Base-by-base conservation (phyloP, 306 rosid species). In the Dicorynia guianensis region DNA sequence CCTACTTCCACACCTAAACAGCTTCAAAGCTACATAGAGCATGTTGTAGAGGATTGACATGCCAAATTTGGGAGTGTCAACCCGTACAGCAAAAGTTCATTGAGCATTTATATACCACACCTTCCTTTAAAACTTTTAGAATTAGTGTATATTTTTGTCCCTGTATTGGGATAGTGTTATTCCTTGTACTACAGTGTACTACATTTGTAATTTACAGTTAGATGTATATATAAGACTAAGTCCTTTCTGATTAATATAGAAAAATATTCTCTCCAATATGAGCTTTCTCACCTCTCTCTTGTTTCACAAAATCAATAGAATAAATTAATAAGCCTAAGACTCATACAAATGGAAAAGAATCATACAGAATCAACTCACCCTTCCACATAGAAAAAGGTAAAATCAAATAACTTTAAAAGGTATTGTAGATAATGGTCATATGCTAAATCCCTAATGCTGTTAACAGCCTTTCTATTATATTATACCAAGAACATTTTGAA, bases 1-100 rank as follows among this genome's bases (percentile, higher is more conserved):
- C 61, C 67, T 58, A 44, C 11, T 65, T 79, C 6, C 58, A 38
- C 78, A 54, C 38, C 69, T 69, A 49, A 70, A 57, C 64, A 63
- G 44, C 40, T n/a, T 46, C 34, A 67, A 59, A 52, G 71, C 34
- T 18, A n/a, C 67, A 68, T 11, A 38, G 50, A 56, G 57, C 49
- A 55, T 25, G 71, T 70, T 36, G 42, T 64, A 36, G 69, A 20
- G 44, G 60, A 30, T 34, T 46, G 67, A 34, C 15, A 62, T 54
- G 57, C 34, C 49, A 80, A 74, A 68, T 3, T 49, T 61, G 19
- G 11, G 46, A 60, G 44, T 20, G 74, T 5, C 46, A 75, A 62
- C 25, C 63, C 59, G 17, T n/a, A 6, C 42, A 79, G n/a, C 39
- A 19, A 15, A 46, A 15, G 48, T 70, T 42, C 35, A 53, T 15